Evolutionary conservation across 345 rosid species (phyloP), one percentile per base, ranked within the genome.

Genomic region (Xanthoceras sorbifolium): DNA sequence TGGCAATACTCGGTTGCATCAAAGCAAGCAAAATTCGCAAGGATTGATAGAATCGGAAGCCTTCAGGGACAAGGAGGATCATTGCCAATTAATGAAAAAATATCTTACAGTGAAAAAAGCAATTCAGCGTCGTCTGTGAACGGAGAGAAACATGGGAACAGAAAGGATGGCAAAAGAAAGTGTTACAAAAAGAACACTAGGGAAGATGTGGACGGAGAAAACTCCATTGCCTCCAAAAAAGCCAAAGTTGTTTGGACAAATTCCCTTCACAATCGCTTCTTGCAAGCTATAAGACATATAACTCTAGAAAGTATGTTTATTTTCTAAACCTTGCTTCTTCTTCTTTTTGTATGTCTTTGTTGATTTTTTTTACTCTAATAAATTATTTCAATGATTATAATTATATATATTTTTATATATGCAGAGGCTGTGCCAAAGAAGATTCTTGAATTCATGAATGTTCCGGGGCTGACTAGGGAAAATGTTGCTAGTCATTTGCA

Each of bases 371-470:
- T n/a, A 50, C n/a, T 50, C 20, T 48, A 55, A n/a, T 6, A 5
- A 22, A n/a, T 57, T 57, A 57, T 9, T 57, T n/a, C 23, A 28
- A 32, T 67, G 22, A 23, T 23, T 36, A 38, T 32, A 18, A 32
- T 34, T n/a, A n/a, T n/a, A n/a, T n/a, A n/a, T n/a, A 6, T 18
- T 0, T 65, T 42, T 42, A 32, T 17, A 20, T 15, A 11, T 74
- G 69, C 87, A 93, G 98, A 85, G 85, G 95, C 95, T 64, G 95
- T 89, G 18, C 98, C 97, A 0, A 92, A 90, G 77, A 92, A 74
- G 75, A 93, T 93, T 75, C 87, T 92, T 23, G 92, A 88, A 80
- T 83, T 76, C 75, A 92, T 93, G 98, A 81, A 77, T 54, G 86
- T 92, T 28, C 84, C 92, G 0, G 89, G 91, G 65, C 80, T 93